phyloP scores from a whole-genome alignment of 352 stramenopile species.

The Peronosclerospora sorghi region DNA sequence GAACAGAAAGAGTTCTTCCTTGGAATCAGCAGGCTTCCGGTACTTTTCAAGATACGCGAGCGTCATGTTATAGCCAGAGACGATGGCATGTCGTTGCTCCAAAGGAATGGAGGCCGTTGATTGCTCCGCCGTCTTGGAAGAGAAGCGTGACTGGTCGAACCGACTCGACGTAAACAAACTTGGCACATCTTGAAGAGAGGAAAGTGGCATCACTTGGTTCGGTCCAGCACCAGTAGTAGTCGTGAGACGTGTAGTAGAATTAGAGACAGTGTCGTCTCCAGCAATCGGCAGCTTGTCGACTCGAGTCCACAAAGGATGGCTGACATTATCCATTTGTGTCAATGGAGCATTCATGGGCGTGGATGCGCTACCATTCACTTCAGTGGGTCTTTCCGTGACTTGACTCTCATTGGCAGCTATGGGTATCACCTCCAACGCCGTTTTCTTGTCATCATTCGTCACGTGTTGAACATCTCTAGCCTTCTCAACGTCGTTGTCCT shows the following conservation, averaged over 20 bases:
- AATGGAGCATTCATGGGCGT: background rate
- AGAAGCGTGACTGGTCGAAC: conserved; percentile 21
- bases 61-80: conserved; percentile 38
- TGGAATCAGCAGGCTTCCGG: conserved; percentile 6
- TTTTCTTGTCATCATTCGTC: too few species aligned
- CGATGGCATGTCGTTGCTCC: conserved; percentile 28
- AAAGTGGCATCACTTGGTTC: background rate
- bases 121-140: conserved; percentile 6
- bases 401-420: too few species aligned
- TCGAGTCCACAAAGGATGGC: conserved; percentile 11
- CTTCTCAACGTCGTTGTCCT: too few species aligned
- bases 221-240: background rate
- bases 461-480: too few species aligned
- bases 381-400: conserved; percentile 2
- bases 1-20: conserved; percentile 56
- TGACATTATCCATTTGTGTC: background rate
- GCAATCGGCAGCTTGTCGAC: conserved; percentile 11
- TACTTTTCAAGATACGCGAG: conserved; percentile 44
- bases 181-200: background rate
- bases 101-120: conserved; percentile 13
- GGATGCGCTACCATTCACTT: too few species aligned
- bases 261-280: background rate
- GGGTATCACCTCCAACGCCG: too few species aligned
- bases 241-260: too few species aligned
- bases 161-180: conserved; percentile 7